These are phyloP conservation scores for Boletus fagicola DNA, from an alignment of 768 basidiomycete genomes.

Conservation along the genomic window DNA sequence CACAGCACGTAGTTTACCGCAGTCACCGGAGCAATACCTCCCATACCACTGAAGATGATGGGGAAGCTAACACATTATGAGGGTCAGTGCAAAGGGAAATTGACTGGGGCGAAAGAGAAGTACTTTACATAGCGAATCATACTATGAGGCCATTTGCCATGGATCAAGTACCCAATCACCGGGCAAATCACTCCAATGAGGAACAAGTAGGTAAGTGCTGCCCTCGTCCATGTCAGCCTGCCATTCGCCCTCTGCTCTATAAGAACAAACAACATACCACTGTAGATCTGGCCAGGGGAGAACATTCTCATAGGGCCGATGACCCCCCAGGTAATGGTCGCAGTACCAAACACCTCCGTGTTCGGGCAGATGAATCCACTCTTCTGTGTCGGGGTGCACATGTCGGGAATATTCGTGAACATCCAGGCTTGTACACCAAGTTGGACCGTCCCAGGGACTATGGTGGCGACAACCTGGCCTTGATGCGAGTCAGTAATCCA, in stretches of 20 bases:
- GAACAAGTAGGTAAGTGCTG: too few relatives aligned
- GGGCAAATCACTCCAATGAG: slow-evolving; percentile 66
- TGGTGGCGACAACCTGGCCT: slow-evolving; percentile 59
- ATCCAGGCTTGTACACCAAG: slow-evolving; percentile 66
- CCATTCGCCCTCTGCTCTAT: too few relatives aligned
- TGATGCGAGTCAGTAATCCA: not conserved
- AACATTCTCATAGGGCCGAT: slow-evolving; percentile 76
- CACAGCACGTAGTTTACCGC: slow-evolving; percentile 70
- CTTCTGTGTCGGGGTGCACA: too few relatives aligned
- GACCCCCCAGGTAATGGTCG: too few relatives aligned
- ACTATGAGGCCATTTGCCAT: slow-evolving; percentile 60
- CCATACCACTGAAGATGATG: slow-evolving; percentile 54
- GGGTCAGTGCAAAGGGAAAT: not conserved
- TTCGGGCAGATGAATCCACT: too few relatives aligned
- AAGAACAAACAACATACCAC: too few relatives aligned
- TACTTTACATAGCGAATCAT: slow-evolving; percentile 64
- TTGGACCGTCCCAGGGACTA: slow-evolving; percentile 64
- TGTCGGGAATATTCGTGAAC: slow-evolving; percentile 44
- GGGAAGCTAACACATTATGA: slow-evolving; percentile 47
- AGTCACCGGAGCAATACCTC: slow-evolving; percentile 62
- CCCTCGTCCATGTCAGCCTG: too few relatives aligned
- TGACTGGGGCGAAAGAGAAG: slow-evolving; percentile 19
- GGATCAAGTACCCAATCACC: slow-evolving; percentile 49
- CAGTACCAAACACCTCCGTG: too few relatives aligned
- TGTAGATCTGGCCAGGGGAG: slow-evolving; percentile 63